Evolutionary conservation across 768 basidiomycete species (phyloP), one percentile per base, ranked within the genome.

Genomic region (Suillus luteus): DNA sequence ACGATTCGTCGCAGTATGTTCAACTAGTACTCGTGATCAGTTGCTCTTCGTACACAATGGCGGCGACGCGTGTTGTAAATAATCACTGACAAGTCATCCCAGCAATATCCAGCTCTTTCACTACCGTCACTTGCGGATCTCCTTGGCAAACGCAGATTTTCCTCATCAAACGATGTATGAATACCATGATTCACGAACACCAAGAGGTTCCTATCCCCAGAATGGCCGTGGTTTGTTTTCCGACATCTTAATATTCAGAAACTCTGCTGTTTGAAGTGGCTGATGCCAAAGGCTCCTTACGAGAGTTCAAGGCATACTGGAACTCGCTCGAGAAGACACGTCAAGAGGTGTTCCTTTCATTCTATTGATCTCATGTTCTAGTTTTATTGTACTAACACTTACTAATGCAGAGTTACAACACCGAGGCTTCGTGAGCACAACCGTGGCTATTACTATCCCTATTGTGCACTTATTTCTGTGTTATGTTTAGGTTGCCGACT

Each of bases 401-500:
- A 15, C 24, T 27, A 17, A 24, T 27, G 24, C 49, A 17, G 15
- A 27, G 8, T 15, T 51, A 17, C 24, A 9, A 9, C 8, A 27
- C 37, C 4, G 35, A 37, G n/a, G n/a, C 11, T 19, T 22, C 2
- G 33, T 33, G 33, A 33, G 33, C 11, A 22, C 9, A 5, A 31
- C n/a, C 12, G n/a, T 46, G 44, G n/a, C n/a, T n/a, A 12, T 54
- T 2, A 17, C n/a, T 19, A n/a, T 19, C n/a, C 19, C 7, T 37
- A 35, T 51, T 17, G 8, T 31, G 3, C 49, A 51, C 49, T 51
- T 73, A 27, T 17, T 31, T 15, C 14, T 27, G 24, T 17, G 15
- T 15, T 27, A 17, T 31, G 17, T 31, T 17, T 10, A 31, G 27
- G 51, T 52, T 52, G 1, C 51, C 8, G 17, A 31, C 2, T 17